Base-by-base conservation (phyloP, 2,329 filamentous ascomycete genomes). In the Ophiocordyceps sinensis region DNA sequence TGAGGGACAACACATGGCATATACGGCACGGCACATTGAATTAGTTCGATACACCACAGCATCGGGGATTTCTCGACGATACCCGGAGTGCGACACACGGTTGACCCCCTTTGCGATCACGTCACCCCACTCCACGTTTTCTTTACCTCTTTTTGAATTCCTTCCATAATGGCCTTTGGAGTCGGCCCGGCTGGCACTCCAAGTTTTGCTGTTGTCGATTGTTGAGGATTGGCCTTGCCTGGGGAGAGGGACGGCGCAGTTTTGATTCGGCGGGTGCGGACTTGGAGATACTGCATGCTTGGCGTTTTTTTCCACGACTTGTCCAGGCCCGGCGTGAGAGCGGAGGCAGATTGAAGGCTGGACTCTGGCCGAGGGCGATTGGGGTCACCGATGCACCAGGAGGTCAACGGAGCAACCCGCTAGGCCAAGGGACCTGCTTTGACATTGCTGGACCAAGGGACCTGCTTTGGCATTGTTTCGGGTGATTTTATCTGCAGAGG, bases 71-170 rank as follows among this genome's bases (percentile, higher is more conserved):
- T 36, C 17, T 38, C 49, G 47, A 57, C 56, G 60, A 63, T 63
- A 63, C 60, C 60, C 60, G 58, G 60, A 62, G 58, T 59, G 58
- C 59, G 55, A 56, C 49, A 49, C 39, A 51, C 51, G 54, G 51
- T 47, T 54, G 50, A 51, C 52, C 50, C 51, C 49, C 23, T 51
- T 26, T 45, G 48, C 52, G 49, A 54, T 53, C 49, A 55, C 48
- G 54, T 59, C 57, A 57, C 54, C 60, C 59, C 59, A 62, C 60
- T 60, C 59, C 54, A 54, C 51, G 39, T 47, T 57, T 55, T 49
- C 46, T 47, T 51, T 52, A 41, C 37, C 45, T 43, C 41, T 47
- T 44, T 46, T 47, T 19, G 19, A 19, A 19, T 19, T 19, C 19
- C 19, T 19, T 19, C 19, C 19, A 12, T 43, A 26, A 41, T 35